These are phyloP conservation scores for Fusarium setosum DNA, from an alignment of 2,329 filamentous ascomycete genomes.

Conservation along the genomic window DNA sequence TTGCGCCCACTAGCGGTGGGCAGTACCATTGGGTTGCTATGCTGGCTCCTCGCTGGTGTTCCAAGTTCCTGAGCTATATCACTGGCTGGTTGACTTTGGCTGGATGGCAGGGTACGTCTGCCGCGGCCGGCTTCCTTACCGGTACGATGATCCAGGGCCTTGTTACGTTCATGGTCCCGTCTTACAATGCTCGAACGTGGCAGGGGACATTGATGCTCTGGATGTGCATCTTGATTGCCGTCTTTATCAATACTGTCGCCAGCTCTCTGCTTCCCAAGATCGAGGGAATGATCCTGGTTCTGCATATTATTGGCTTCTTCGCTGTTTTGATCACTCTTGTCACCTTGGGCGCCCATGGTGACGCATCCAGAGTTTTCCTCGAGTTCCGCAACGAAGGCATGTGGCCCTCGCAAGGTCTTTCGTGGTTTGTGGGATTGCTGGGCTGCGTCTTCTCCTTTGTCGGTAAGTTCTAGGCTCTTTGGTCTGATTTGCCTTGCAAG, in stretches of 20 bases:
- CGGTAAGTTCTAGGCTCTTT: slow-evolving; percentile 16
- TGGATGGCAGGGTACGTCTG: slow-evolving; percentile 42
- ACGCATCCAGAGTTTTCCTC: slow-evolving; percentile 43
- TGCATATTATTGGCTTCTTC: slow-evolving; percentile 60
- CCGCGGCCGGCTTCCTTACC: slow-evolving; percentile 37
- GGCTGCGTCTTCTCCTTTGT: slow-evolving; percentile 39
- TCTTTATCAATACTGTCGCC: slow-evolving; percentile 50
- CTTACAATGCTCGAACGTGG: slow-evolving; percentile 37
- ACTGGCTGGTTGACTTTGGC: slow-evolving; percentile 42
- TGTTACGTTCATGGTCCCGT: slow-evolving; percentile 29
- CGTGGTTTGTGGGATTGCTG: slow-evolving; percentile 38
- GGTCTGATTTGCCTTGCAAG: not conserved
- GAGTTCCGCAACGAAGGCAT: slow-evolving; percentile 40
- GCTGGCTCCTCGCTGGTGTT: slow-evolving; percentile 33
- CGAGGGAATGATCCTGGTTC: slow-evolving; percentile 53
- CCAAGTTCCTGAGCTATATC: slow-evolving; percentile 47
- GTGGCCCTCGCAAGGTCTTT: slow-evolving; percentile 36
- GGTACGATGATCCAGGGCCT: slow-evolving; percentile 44
- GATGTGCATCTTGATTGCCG: slow-evolving; percentile 55
- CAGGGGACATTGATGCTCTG: slow-evolving; percentile 46
- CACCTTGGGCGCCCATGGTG: slow-evolving; percentile 42
- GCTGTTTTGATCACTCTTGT: slow-evolving; percentile 51
- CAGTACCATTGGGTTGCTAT: slow-evolving; percentile 42
- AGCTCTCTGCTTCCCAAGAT: slow-evolving; percentile 49
- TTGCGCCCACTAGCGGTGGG: slow-evolving; percentile 36